Conservation (phyloP, 2,329 filamentous ascomycete species). For the Fusarium incarnatum region DNA sequence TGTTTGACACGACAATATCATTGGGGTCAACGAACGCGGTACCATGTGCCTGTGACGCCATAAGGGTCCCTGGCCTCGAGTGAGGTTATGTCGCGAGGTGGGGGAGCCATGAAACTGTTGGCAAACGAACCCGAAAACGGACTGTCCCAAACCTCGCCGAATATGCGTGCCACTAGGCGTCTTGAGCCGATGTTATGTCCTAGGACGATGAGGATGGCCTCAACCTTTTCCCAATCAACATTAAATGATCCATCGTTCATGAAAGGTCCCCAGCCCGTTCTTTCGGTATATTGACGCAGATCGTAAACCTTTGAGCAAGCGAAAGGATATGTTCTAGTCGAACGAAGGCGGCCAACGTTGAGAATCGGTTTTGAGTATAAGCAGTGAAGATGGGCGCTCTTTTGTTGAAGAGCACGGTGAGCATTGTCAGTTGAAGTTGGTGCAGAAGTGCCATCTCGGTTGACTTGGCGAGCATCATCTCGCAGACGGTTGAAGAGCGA, state of each 20-base stretch:
- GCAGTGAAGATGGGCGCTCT: constrained; percentile 77
- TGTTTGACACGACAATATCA: neutral
- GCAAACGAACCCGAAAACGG: constrained; percentile 69
- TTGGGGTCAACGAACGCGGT: constrained; percentile 62
- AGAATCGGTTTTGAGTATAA: constrained; percentile 73
- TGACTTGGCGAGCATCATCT: constrained; percentile 47
- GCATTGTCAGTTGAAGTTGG: constrained; percentile 14
- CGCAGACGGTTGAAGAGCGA: constrained; percentile 70
- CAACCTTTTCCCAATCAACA: constrained; percentile 85
- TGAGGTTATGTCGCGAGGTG: constrained; percentile 52
- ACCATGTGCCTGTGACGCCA: constrained; percentile 76
- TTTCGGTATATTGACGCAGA: constrained; percentile 72
- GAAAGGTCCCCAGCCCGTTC: constrained; percentile 78
- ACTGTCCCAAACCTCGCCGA: constrained; percentile 64
- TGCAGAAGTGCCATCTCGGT: constrained; percentile 47
- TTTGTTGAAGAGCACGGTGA: constrained; percentile 61
- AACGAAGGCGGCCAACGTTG: constrained; percentile 51
- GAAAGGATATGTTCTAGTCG: constrained; percentile 63
- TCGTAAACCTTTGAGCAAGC: constrained; percentile 80
- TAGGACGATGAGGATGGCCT: constrained; percentile 77
- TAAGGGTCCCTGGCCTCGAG: constrained; percentile 74
- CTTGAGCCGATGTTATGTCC: constrained; percentile 69
- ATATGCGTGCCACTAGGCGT: constrained; percentile 58
- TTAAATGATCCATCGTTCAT: constrained; percentile 68
- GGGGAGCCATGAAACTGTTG: constrained; percentile 59